These are phyloP conservation scores for Monilinia laxa DNA, from an alignment of 2,329 filamentous ascomycete species.

Conservation along the genomic window DNA sequence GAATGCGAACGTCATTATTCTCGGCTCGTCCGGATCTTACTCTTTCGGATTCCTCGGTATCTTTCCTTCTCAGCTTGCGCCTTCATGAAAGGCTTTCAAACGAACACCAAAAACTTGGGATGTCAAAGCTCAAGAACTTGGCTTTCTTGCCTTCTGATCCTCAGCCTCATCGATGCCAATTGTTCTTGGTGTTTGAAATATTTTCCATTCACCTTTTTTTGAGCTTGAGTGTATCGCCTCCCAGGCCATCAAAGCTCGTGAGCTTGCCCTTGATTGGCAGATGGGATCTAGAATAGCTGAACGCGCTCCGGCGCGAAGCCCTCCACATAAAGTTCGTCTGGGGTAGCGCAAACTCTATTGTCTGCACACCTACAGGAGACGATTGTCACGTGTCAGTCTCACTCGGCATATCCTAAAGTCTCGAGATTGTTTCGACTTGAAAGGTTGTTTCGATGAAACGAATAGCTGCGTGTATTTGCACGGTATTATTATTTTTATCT, in stretches of 20 bases:
- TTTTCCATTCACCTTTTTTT: background rate
- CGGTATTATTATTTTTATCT: background rate
- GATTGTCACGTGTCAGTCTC: background rate
- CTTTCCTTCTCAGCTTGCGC: background rate
- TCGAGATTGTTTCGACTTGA: slow-evolving; percentile 7
- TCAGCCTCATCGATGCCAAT: background rate
- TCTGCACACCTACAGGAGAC: background rate
- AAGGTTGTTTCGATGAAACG: background rate
- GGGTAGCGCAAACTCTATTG: slow-evolving; percentile 21
- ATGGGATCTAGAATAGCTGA: background rate
- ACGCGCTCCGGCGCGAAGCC: background rate
- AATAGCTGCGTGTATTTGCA: background rate
- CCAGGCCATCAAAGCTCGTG: background rate
- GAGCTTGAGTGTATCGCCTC: background rate
- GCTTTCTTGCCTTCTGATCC: background rate
- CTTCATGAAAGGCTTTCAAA: background rate
- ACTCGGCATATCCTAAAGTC: slow-evolving; percentile 14
- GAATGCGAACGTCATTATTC: background rate
- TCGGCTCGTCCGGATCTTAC: background rate
- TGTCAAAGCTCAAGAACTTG: slow-evolving; percentile 3
- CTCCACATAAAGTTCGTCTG: slow-evolving; percentile 8
- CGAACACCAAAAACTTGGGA: background rate
- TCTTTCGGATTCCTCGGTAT: background rate
- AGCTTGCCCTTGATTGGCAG: background rate
- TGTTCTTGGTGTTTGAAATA: background rate